phyloP scores from a whole-genome alignment of 305 asterid genomes.

The Fraxinus paxiana region DNA sequence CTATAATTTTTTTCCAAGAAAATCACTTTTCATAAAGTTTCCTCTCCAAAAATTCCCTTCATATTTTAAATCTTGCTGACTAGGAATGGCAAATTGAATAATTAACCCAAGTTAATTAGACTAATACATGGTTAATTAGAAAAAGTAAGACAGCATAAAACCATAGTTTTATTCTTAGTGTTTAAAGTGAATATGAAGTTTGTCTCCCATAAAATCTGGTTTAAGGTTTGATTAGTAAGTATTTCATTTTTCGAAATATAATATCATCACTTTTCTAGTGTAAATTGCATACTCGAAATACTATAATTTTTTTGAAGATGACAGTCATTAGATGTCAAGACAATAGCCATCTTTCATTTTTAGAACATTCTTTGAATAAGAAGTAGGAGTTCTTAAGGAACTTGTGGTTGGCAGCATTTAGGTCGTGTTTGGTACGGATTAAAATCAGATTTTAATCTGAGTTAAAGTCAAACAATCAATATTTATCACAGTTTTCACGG shows the following conservation, averaged over 20 bases:
- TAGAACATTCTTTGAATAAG: slow-evolving; percentile 25
- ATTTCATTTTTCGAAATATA: neutral
- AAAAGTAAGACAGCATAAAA: slow-evolving; percentile 35
- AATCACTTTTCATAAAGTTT: neutral
- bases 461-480: too few species aligned
- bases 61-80: slow-evolving; percentile 30
- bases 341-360: slow-evolving; percentile 16
- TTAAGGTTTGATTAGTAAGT: slow-evolving; percentile 28
- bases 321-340: slow-evolving; percentile 5
- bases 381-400: neutral
- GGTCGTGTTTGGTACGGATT: too few species aligned
- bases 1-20: too few species aligned
- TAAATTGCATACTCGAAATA: neutral
- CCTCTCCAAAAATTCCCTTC: slow-evolving; percentile 13
- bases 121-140: neutral
- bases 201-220: slow-evolving; percentile 30
- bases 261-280: neutral
- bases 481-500: too few species aligned
- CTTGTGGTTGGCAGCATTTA: neutral
- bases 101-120: slow-evolving; percentile 35
- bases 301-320: neutral
- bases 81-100: slow-evolving; percentile 27
- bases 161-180: slow-evolving; percentile 25
- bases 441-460: too few species aligned
- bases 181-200: slow-evolving; percentile 31